Evolutionary conservation across 2,329 filamentous ascomycete genomes (phyloP).

Genomic region (Xylariaceae sp.): DNA sequence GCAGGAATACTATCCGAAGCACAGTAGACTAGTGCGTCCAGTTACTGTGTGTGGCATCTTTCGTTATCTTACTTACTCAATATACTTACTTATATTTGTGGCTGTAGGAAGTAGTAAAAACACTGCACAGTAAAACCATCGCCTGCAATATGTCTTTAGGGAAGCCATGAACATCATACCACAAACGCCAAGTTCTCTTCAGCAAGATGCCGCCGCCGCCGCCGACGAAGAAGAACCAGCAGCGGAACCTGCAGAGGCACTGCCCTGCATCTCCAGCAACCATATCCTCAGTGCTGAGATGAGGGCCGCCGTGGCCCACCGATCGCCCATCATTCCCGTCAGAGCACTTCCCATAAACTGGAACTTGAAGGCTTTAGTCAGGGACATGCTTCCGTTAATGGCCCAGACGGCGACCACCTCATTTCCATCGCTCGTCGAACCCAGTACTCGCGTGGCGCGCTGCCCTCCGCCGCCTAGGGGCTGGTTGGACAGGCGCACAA

Average conservation of each 20-base stretch:
- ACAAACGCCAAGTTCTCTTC: too few species aligned
- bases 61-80: too few species aligned
- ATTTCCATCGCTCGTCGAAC: constrained; percentile 42
- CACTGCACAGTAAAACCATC: too few species aligned
- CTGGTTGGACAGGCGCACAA: constrained; percentile 43
- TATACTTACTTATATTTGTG: too few species aligned
- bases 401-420: constrained; percentile 52
- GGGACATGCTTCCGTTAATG: constrained; percentile 37
- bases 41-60: too few species aligned
- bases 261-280: constrained; percentile 26
- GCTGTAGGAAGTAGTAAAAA: too few species aligned
- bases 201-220: background rate
- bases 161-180: too few species aligned
- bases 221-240: background rate
- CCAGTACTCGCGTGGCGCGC: constrained; percentile 23
- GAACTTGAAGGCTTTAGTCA: constrained; percentile 48
- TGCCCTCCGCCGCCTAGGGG: constrained; percentile 25
- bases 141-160: too few species aligned
- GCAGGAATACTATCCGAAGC: too few species aligned
- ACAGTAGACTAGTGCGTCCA: too few species aligned
- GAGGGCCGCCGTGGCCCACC: constrained; percentile 51
- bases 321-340: constrained; percentile 47
- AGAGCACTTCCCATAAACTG: constrained; percentile 48
- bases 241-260: too few species aligned
- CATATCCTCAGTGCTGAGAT: constrained; percentile 45